A percentile compares a stretch with the other conserved stretches of the same genome.
phyloP scores from a whole-genome alignment of 2,329 filamentous ascomycete species.

The Pezicula neosporulosa region DNA sequence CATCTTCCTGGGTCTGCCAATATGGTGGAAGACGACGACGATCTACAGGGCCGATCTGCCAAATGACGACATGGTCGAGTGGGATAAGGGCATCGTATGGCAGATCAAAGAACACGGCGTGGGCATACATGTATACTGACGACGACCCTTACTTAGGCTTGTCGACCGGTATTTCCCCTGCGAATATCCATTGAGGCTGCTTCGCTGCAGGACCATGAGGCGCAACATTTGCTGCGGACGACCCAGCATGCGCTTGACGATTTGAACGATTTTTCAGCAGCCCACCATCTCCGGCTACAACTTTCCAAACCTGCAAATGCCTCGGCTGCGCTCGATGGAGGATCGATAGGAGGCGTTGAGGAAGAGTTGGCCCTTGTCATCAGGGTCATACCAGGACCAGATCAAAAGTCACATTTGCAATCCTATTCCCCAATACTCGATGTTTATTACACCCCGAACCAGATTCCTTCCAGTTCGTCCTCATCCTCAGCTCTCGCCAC shows the following conservation, averaged over 20 bases:
- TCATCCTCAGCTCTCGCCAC: slow-evolving; percentile 70
- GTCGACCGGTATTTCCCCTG: slow-evolving; percentile 83
- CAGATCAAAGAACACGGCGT: neutral
- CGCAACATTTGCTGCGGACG: slow-evolving; percentile 69
- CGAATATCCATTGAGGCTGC: slow-evolving; percentile 74
- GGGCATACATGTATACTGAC: slow-evolving; percentile 4
- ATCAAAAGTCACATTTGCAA: slow-evolving; percentile 60
- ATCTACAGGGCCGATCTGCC: slow-evolving; percentile 87
- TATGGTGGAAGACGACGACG: slow-evolving; percentile 95
- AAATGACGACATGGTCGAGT: slow-evolving; percentile 80
- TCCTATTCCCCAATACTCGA: slow-evolving; percentile 70
- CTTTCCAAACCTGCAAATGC: slow-evolving; percentile 41
- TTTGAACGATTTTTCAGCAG: slow-evolving; percentile 78
- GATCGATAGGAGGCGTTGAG: slow-evolving; percentile 32
- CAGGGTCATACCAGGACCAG: slow-evolving; percentile 62
- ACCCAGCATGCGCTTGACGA: slow-evolving; percentile 86
- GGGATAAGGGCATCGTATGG: slow-evolving; percentile 84
- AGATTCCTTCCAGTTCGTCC: slow-evolving; percentile 62
- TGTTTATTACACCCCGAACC: slow-evolving; percentile 70
- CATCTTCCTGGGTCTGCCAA: slow-evolving; percentile 76
- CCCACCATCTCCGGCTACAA: slow-evolving; percentile 75
- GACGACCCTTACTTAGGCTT: slow-evolving; percentile 55
- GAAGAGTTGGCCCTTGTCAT: slow-evolving; percentile 64
- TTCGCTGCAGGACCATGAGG: slow-evolving; percentile 61
- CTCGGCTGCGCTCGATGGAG: slow-evolving; percentile 24